Conservation (phyloP, 108 stramenopile species). For the Cyclostephanos tholiformis region DNA sequence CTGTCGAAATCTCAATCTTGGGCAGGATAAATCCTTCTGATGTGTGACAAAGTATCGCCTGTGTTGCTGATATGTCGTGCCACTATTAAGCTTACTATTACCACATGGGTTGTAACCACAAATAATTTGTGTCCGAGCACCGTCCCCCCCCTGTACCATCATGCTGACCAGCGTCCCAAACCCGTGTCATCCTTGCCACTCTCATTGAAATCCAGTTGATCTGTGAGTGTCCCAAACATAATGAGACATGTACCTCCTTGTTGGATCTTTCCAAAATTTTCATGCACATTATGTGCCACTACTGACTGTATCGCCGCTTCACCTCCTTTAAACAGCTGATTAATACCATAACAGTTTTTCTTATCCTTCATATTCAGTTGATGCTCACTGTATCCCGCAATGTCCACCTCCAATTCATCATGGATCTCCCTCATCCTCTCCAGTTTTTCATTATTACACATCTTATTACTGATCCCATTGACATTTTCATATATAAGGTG, state of each 20-base stretch:
- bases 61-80: no score
- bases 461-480: no score
- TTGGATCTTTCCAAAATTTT: not conserved
- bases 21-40: not conserved
- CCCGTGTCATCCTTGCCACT: not conserved
- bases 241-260: conserved; percentile 4
- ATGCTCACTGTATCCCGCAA: no score
- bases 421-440: not conserved
- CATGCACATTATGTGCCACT: conserved; percentile 5
- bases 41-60: no score
- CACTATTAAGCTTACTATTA: no score
- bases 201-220: not conserved
- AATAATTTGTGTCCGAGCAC: no score
- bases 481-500: no score
- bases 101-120: no score
- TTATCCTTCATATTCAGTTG: not conserved
- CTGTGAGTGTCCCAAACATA: not conserved
- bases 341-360: not conserved
- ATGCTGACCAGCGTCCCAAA: not conserved
- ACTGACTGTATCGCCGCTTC: not conserved
- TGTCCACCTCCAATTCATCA: no score
- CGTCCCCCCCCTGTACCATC: no score
- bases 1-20: not conserved
- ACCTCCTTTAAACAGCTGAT: no score
- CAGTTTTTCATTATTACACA: not conserved